phyloP scores from a whole-genome alignment of 2,329 filamentous ascomycete species.

The Pseudomassariella vexata region DNA sequence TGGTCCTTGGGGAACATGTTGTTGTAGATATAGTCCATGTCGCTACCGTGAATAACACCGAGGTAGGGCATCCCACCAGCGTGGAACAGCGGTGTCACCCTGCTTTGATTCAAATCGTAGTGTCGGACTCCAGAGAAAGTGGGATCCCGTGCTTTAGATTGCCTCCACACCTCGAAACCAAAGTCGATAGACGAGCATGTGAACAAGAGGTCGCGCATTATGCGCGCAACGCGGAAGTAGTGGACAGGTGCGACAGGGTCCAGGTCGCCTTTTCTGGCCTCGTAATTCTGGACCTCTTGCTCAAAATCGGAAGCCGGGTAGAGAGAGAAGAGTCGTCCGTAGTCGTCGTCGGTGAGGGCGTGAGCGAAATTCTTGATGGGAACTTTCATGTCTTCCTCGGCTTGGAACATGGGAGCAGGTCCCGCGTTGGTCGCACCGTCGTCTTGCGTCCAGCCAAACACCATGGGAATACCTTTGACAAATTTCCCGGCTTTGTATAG shows the following conservation, averaged over 20 bases:
- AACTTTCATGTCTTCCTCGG: slow-evolving; percentile 17
- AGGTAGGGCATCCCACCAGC: slow-evolving; percentile 4
- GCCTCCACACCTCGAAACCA: slow-evolving; percentile 9
- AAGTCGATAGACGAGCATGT: slow-evolving; percentile 17
- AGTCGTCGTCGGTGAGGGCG: slow-evolving; percentile 17
- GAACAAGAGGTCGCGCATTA: slow-evolving; percentile 17
- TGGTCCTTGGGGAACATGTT: slow-evolving; percentile 1
- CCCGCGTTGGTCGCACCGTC: slow-evolving; percentile 20
- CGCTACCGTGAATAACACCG: slow-evolving; percentile 2
- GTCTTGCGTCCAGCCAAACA: slow-evolving; percentile 21
- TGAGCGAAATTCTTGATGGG: slow-evolving; percentile 14
- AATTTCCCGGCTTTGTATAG: slow-evolving; percentile 16
- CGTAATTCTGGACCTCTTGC: slow-evolving; percentile 13
- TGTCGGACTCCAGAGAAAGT: slow-evolving; percentile 1
- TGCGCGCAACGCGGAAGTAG: slow-evolving; percentile 15
- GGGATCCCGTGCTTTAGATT: slow-evolving; percentile 4
- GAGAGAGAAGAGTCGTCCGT: slow-evolving; percentile 15
- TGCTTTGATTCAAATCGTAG: slow-evolving; percentile 7
- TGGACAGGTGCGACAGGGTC: slow-evolving; percentile 15
- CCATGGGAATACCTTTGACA: slow-evolving; percentile 13
- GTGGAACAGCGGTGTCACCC: slow-evolving; percentile 3
- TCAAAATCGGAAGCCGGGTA: slow-evolving; percentile 20
- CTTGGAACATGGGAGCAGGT: slow-evolving; percentile 12
- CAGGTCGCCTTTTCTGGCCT: slow-evolving; percentile 9
- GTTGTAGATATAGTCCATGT: slow-evolving; percentile 5